Evolutionary conservation across 1,139 yeast species (phyloP).

Genomic region (Saccharomyces pastorianus): DNA sequence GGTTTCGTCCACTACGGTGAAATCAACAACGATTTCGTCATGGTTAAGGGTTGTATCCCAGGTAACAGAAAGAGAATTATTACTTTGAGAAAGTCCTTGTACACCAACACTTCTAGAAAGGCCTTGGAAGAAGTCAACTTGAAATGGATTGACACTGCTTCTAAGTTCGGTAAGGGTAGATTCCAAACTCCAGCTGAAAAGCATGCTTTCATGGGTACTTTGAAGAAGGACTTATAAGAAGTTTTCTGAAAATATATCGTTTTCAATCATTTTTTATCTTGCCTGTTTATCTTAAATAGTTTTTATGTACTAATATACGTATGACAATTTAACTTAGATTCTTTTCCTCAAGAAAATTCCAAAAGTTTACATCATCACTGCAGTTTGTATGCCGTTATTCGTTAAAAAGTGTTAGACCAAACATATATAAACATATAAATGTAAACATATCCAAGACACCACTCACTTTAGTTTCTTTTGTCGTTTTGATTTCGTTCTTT

Average conservation of each 20-base stretch:
- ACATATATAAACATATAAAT: neutral
- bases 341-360: neutral
- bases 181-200: conserved; percentile 99
- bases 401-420: neutral
- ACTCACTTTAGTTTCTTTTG: neutral
- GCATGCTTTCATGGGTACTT: conserved; percentile 99
- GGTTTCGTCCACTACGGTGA: conserved; percentile 99
- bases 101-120: conserved; percentile 96
- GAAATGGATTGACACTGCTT: conserved; percentile 99
- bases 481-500: conserved; percentile 3
- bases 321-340: neutral
- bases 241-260: conserved; percentile 3
- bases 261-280: conserved; percentile 5
- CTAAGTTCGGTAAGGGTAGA: conserved; percentile 99
- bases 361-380: neutral
- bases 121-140: conserved; percentile 94
- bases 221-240: conserved; percentile 76
- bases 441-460: neutral
- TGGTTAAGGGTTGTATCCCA: conserved; percentile 98
- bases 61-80: conserved; percentile 99
- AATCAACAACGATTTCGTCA: conserved; percentile 93
- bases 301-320: neutral
- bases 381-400: neutral
- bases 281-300: conserved; percentile 2
- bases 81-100: conserved; percentile 96